Percentiles rank a stretch among this genome's conserved stretches.
phyloP scores from a whole-genome alignment of 768 basidiomycete species.

The Naganishia onofrii region DNA sequence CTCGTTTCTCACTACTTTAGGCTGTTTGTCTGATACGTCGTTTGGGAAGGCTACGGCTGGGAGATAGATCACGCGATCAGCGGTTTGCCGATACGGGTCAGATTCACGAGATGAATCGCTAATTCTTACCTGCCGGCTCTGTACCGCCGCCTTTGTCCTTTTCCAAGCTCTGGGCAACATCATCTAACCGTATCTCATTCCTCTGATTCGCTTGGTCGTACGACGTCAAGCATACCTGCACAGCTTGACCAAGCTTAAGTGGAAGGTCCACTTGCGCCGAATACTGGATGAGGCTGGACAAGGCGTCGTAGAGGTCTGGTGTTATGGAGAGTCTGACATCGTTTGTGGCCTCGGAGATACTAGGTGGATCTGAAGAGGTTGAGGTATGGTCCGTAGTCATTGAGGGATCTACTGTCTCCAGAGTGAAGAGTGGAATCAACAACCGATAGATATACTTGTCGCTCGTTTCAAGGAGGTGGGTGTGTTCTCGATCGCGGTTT shows the following conservation, averaged over 20 bases:
- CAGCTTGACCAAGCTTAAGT: neutral
- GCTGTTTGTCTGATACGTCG: neutral
- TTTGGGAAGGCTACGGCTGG: too few species aligned
- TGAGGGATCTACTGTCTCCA: neutral
- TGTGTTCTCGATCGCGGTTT: too few species aligned
- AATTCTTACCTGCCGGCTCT: too few species aligned
- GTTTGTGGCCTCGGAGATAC: neutral
- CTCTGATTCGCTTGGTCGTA: neutral
- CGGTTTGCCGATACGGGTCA: too few species aligned
- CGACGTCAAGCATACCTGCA: neutral
- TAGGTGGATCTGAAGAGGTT: neutral
- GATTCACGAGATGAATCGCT: too few species aligned
- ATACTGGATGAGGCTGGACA: neutral
- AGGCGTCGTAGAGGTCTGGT: constrained; percentile 3
- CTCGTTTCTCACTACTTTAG: neutral
- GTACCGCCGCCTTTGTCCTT: too few species aligned
- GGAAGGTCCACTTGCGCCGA: neutral
- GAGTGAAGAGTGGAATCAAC: too few species aligned
- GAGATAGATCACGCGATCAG: too few species aligned
- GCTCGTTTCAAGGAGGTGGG: too few species aligned
- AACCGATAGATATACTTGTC: too few species aligned
- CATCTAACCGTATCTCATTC: neutral
- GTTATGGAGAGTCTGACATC: neutral
- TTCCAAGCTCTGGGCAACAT: neutral
- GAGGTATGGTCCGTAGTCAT: neutral